Evolutionary conservation across 2,329 filamentous ascomycete genomes (phyloP).

Genomic region (Diaporthe ampelina): DNA sequence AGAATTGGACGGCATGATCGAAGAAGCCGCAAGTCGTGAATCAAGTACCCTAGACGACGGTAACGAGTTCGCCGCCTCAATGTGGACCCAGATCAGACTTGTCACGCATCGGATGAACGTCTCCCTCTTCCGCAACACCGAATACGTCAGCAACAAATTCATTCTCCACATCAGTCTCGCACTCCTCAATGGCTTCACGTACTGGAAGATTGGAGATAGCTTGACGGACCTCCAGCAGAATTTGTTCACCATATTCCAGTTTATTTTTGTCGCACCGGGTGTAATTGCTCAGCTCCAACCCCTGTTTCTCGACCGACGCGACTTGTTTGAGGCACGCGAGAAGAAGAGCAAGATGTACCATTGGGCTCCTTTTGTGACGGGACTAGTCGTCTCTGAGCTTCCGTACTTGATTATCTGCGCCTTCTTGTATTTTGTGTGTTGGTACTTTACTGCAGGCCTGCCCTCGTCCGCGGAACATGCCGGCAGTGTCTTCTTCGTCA

Average conservation of each 20-base stretch:
- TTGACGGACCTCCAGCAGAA: slow-evolving; percentile 67
- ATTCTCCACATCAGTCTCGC: slow-evolving; percentile 20
- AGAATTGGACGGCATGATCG: slow-evolving; percentile 58
- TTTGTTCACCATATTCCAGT: slow-evolving; percentile 73
- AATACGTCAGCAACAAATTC: slow-evolving; percentile 75
- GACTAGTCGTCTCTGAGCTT: slow-evolving; percentile 62
- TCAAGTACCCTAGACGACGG: not conserved
- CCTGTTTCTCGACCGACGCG: slow-evolving; percentile 68
- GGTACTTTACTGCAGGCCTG: slow-evolving; percentile 72
- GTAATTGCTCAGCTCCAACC: slow-evolving; percentile 72
- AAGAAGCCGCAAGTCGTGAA: not conserved
- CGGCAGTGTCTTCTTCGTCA: slow-evolving; percentile 66
- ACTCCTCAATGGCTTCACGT: slow-evolving; percentile 71
- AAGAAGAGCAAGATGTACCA: slow-evolving; percentile 73
- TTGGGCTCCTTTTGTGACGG: slow-evolving; percentile 71
- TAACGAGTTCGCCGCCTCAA: slow-evolving; percentile 73
- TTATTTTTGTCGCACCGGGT: slow-evolving; percentile 72
- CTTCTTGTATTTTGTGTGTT: slow-evolving; percentile 65
- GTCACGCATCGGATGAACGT: slow-evolving; percentile 74
- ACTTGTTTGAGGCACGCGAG: slow-evolving; percentile 71
- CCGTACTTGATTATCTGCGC: slow-evolving; percentile 61
- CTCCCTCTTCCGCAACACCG: slow-evolving; percentile 75
- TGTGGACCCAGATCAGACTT: slow-evolving; percentile 73
- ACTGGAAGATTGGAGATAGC: slow-evolving; percentile 69
- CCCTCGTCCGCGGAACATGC: slow-evolving; percentile 44